These are phyloP conservation scores for bread wheat (Triticum aestivum) DNA, from an alignment of 176 grass and related monocot species.

Conservation along the genomic window DNA sequence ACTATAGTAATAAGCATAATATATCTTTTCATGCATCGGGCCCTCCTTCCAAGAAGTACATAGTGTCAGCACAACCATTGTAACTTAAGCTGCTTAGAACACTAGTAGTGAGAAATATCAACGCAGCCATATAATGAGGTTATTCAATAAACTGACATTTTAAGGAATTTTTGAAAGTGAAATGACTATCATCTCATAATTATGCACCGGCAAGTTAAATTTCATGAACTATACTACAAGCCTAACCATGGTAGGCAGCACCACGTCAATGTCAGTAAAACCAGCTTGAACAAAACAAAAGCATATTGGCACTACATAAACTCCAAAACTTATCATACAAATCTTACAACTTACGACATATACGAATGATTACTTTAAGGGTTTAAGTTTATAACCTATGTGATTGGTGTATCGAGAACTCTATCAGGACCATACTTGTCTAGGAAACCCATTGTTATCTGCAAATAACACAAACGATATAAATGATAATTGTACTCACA, in stretches of 20 bases:
- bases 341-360: not conserved
- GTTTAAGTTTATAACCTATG: conserved; percentile 51
- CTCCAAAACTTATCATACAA: not conserved
- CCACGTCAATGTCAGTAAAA: conserved; percentile 91
- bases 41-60: too few relatives aligned
- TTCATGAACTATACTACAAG: conserved; percentile 94
- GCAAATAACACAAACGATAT: conserved; percentile 8
- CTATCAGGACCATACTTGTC: conserved; percentile 97
- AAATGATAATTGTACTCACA: not conserved
- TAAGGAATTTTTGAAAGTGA: not conserved
- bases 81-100: not conserved
- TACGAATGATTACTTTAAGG: not conserved
- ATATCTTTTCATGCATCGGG: too few relatives aligned
- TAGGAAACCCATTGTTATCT: conserved; percentile 90
- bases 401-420: conserved; percentile 95
- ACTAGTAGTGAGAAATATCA: not conserved
- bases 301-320: not conserved
- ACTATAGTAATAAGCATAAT: too few relatives aligned
- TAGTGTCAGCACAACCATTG: not conserved
- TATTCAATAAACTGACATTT: not conserved
- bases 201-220: conserved; percentile 95
- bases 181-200: conserved; percentile 28
- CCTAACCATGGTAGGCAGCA: conserved; percentile 74
- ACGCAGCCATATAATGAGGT: not conserved
- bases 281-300: conserved; percentile 58